A percentile compares a stretch with the other conserved stretches of the same genome.
These are phyloP conservation scores for Naganishia sp. DNA, from an alignment of 1,284 basidiomycete species.

Conservation along the genomic window DNA sequence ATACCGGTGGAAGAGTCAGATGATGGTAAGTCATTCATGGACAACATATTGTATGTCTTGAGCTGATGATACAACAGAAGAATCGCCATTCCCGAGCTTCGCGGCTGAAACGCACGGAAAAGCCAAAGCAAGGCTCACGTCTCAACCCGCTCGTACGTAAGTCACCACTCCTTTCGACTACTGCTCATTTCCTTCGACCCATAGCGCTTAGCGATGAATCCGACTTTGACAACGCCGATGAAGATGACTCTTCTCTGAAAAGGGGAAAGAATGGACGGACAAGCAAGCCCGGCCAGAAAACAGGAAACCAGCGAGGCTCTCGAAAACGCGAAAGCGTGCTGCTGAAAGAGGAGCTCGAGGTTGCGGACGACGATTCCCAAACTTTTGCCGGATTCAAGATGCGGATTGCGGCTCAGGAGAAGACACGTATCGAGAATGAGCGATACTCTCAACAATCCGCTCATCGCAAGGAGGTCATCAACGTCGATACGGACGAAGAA, in stretches of 20 bases:
- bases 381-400: conserved; percentile 23
- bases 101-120: background rate
- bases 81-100: background rate
- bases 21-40: background rate
- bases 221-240: conserved; percentile 26
- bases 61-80: background rate
- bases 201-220: conserved; percentile 27
- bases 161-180: background rate
- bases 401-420: conserved; percentile 5
- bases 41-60: too few species aligned
- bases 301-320: background rate
- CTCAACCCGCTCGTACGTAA: conserved; percentile 1
- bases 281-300: conserved; percentile 10
- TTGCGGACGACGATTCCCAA: conserved; percentile 19
- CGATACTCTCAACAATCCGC: background rate
- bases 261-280: background rate
- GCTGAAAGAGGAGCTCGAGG: conserved; percentile 6
- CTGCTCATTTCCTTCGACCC: background rate
- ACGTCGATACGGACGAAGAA: conserved; percentile 4
- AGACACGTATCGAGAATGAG: conserved; percentile 1
- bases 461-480: background rate
- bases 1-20: background rate
- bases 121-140: conserved; percentile 1
- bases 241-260: background rate
- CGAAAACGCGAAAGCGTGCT: background rate